Evolutionary conservation across 176 grass and related monocot species (phyloP).

Genomic region (Juncus effusus): DNA sequence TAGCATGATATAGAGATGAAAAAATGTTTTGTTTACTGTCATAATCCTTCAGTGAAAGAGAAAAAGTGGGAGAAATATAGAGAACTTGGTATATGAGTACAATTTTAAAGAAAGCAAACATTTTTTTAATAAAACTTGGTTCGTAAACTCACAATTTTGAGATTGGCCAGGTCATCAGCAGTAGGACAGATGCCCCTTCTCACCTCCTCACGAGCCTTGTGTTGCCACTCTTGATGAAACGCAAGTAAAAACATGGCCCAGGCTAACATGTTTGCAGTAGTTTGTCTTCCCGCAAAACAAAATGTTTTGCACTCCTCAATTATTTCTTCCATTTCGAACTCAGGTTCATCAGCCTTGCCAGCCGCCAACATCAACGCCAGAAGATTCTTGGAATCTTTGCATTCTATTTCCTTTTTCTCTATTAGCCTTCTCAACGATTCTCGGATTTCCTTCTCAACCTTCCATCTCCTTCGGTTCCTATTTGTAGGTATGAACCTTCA

Average conservation of each 20-base stretch:
- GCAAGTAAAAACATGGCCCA: constrained; percentile 62
- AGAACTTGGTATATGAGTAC: no score
- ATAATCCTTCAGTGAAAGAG: no score
- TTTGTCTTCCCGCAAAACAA: constrained; percentile 69
- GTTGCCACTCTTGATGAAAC: constrained; percentile 71
- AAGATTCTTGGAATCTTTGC: constrained; percentile 59
- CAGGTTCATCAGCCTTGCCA: constrained; percentile 36
- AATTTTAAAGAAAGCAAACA: no score
- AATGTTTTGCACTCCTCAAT: constrained; percentile 77
- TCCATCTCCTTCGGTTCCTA: constrained; percentile 45
- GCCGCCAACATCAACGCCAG: constrained; percentile 62
- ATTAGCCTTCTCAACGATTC: constrained; percentile 47
- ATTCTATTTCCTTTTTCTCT: constrained; percentile 43
- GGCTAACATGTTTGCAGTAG: constrained; percentile 61
- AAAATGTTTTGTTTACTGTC: no score
- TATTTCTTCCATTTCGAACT: constrained; percentile 71
- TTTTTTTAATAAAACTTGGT: background rate
- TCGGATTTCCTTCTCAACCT: constrained; percentile 46
- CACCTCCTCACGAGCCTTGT: constrained; percentile 50
- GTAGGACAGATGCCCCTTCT: constrained; percentile 32
- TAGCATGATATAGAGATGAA: no score
- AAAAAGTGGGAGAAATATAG: no score
- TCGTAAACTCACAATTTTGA: constrained; percentile 52
- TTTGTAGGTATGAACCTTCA: constrained; percentile 68
- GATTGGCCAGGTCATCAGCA: constrained; percentile 35